phyloP scores from a whole-genome alignment of 2,329 filamentous ascomycete genomes.

The Fusarium gaditjirri region DNA sequence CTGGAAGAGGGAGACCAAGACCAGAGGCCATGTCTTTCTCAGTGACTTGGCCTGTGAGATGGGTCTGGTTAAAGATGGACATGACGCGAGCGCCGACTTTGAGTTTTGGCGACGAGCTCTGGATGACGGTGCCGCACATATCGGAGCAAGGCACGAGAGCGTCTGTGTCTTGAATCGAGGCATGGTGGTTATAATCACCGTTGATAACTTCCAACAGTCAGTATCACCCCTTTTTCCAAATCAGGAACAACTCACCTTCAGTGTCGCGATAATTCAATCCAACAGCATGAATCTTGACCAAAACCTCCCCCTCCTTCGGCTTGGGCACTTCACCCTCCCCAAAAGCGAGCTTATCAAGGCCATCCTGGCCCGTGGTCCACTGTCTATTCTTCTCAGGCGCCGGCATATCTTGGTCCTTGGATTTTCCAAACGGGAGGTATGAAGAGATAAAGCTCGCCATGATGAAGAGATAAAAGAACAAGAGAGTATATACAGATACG shows the following conservation, averaged over 20 bases:
- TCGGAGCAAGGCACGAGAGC: constrained; percentile 74
- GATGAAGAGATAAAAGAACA: neutral
- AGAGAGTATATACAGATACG: neutral
- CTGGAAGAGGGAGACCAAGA: constrained; percentile 68
- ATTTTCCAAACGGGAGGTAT: constrained; percentile 34
- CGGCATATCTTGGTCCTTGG: constrained; percentile 14
- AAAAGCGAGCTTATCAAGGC: constrained; percentile 63
- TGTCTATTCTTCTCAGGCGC: constrained; percentile 52
- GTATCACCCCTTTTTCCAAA: neutral
- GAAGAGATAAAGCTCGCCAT: constrained; percentile 41
- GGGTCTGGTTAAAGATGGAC: constrained; percentile 69
- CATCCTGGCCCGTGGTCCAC: constrained; percentile 67
- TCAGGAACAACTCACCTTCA: constrained; percentile 52
- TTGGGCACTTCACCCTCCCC: constrained; percentile 57
- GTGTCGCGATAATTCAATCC: constrained; percentile 63
- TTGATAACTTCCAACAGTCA: constrained; percentile 61
- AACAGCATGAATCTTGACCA: constrained; percentile 59
- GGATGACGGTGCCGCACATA: constrained; percentile 71
- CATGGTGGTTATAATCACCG: constrained; percentile 75
- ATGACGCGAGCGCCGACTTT: constrained; percentile 72
- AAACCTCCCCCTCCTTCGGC: constrained; percentile 62
- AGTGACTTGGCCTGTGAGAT: constrained; percentile 68
- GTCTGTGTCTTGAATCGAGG: constrained; percentile 54
- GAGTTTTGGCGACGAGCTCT: constrained; percentile 55
- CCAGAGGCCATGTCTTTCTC: constrained; percentile 65